Percentiles rank a stretch among this genome's conserved stretches.
These are phyloP conservation scores for Carex scoparia DNA, from an alignment of 176 grass and related monocot genomes.

Conservation along the genomic window DNA sequence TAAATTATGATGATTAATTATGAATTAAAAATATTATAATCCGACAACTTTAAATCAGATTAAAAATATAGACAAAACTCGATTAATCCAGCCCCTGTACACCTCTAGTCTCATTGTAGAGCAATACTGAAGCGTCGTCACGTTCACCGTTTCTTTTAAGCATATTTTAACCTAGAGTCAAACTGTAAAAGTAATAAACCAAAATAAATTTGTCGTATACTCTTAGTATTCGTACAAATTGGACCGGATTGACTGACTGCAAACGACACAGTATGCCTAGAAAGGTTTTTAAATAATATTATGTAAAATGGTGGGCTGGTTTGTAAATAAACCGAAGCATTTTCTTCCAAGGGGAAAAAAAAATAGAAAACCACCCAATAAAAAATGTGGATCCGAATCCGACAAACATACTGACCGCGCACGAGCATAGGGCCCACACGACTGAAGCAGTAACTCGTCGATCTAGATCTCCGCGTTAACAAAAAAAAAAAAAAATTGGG, in stretches of 20 bases:
- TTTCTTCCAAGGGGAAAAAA: not conserved
- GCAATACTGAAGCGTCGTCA: not conserved
- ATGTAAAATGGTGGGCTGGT: not conserved
- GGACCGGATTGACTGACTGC: not conserved
- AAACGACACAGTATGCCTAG: not conserved
- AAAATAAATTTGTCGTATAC: conserved; percentile 3
- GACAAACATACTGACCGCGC: conserved; percentile 20
- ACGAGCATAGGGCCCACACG: conserved; percentile 17
- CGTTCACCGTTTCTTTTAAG: not conserved
- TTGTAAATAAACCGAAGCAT: not conserved
- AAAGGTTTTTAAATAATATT: not conserved
- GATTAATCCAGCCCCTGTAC: too few species aligned
- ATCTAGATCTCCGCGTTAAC: conserved; percentile 19
- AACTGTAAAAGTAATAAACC: conserved; percentile 1
- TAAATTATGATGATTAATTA: too few species aligned
- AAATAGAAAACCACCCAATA: not conserved
- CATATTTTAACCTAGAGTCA: not conserved
- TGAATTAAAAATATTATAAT: too few species aligned
- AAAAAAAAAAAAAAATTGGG: not conserved
- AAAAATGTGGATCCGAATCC: conserved; percentile 8
- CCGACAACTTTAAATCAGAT: too few species aligned
- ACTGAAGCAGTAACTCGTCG: not conserved
- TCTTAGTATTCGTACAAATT: not conserved
- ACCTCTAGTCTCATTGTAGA: not conserved
- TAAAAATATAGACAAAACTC: too few species aligned